Base-by-base conservation (phyloP, 2,329 filamentous ascomycete species). In the Alternaria panax region DNA sequence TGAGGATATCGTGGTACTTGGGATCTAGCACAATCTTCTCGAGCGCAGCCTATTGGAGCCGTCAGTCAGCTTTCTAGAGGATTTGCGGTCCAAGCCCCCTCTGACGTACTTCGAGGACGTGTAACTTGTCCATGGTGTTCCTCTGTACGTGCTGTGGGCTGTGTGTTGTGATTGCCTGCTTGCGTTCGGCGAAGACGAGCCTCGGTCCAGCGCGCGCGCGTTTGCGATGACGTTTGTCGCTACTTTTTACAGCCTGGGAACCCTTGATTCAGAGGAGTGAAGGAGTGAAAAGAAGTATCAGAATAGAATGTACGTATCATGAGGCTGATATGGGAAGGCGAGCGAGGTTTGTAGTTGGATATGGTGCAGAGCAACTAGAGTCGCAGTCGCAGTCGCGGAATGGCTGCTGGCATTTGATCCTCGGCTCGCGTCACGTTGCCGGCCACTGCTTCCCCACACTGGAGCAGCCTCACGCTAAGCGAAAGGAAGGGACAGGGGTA, bases 21-120 rank as follows among this genome's bases (percentile, higher is more conserved):
- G 93, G 93, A 77, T 98, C 88, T 63, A 95, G 86, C 67, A 93
- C 84, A 57, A 97, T 84, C 68, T 86, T 85, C 81, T 96, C 92
- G 69, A 93, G 81, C 62, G 86, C 84, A 68, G 85, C 83, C 91
- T 94, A 72, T 28, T n/a, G 1, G 5, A 30, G 12, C 2, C 3
- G 4, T 72, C 27, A 70, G 62, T 43, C 50, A 14, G 6, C 36
- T 24, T 11, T 43, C 20, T 2, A 3, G 2, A 34, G 16, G 6
- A 36, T 48, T 14, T 20, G 7, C 20, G 4, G 18, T 25, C 14
- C 14, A 1, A 32, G 20, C 18, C 3, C 34, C 25, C 34, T 24
- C 20, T 8, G 4, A 32, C 62, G 9, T 67, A 75, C 74, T 60
- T 77, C 73, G 46, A 77, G 67, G 47, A 70, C 72, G 14, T 75